Base-by-base conservation (phyloP, 116 monocot species). In the Thalassia testudinum region DNA sequence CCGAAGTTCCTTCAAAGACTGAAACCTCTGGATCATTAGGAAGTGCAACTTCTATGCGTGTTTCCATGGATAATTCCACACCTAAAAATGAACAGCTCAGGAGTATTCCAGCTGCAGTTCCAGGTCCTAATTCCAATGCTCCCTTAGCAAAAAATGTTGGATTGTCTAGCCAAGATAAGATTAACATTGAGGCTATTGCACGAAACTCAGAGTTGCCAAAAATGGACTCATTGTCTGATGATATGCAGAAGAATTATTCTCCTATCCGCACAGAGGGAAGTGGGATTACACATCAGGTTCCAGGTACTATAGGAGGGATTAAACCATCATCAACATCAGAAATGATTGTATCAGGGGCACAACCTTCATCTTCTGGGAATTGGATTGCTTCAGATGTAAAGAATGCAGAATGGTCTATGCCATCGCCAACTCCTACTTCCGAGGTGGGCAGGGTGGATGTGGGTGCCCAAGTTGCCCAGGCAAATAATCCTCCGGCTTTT, bases 371-470 rank as follows among this genome's bases (percentile, higher is more conserved):
- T 40, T 30, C 58, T 58, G 42, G 43, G 45, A 43, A 51, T 22
- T 45, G 40, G 52, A 60, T 28, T 21, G 14, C 42, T 20, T 19
- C 24, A 23, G 20, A 60, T 68, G 16, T 51, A 47, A 53, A 43
- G 1, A 55, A 53, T 14, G 47, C 25, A 29, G 72, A 75, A 50
- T 72, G 62, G 67, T 75, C 76, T 23, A 73, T 77, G 66, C 76
- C 71, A 21, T 79, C 85, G 43, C 74, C 77, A 19, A 80, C 74
- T 10, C 85, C 85, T 42, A 29, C 52, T 37, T 26, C 59, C 0
- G 49, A 61, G 27, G 28, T 60, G 34, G 64, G 65, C 4, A 53
- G 26, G 37, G 21, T 34, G 62, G 66, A 63, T 40, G 14, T 23
- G 56, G 50, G 59, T 43, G 44, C 13, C 48, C 37, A 43, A 62